Evolutionary conservation across 106 monocot species (phyloP).

Genomic region (Dendrobium officinale): DNA sequence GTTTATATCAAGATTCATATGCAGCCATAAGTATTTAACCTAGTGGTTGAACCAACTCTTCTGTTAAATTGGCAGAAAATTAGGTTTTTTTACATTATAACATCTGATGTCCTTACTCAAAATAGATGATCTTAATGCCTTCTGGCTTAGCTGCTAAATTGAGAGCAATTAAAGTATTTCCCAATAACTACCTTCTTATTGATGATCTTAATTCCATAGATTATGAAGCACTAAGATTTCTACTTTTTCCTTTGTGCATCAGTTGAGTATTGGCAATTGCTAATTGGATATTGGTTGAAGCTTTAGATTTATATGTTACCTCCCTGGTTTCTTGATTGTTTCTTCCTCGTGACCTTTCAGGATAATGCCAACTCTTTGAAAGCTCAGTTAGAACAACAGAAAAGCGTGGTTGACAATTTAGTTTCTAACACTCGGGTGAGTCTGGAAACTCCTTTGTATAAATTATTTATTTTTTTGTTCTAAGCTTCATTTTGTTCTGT

Average conservation of each 20-base stretch:
- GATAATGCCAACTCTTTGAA: constrained; percentile 86
- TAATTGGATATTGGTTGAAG: neutral
- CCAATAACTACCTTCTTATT: neutral
- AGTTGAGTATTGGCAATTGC: neutral
- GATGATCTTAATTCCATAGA: neutral
- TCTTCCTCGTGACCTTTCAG: constrained; percentile 26
- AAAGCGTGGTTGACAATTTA: constrained; percentile 84
- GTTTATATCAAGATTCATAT: constrained; percentile 1
- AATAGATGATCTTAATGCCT: neutral
- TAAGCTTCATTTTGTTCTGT: neutral
- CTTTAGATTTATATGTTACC: neutral
- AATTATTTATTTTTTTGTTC: neutral
- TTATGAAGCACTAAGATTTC: neutral
- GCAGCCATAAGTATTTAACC: neutral
- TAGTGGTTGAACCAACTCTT: neutral
- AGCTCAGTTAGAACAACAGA: constrained; percentile 94
- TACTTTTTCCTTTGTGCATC: neutral
- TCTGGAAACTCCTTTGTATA: neutral
- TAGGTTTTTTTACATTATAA: neutral
- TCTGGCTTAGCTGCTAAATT: neutral
- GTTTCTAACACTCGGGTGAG: constrained; percentile 87
- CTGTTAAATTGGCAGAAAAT: neutral
- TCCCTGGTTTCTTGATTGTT: neutral
- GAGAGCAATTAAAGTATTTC: neutral
- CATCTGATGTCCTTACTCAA: neutral